Conservation (phyloP, 345 rosid species). For the Eucalyptus polyanthemos region DNA sequence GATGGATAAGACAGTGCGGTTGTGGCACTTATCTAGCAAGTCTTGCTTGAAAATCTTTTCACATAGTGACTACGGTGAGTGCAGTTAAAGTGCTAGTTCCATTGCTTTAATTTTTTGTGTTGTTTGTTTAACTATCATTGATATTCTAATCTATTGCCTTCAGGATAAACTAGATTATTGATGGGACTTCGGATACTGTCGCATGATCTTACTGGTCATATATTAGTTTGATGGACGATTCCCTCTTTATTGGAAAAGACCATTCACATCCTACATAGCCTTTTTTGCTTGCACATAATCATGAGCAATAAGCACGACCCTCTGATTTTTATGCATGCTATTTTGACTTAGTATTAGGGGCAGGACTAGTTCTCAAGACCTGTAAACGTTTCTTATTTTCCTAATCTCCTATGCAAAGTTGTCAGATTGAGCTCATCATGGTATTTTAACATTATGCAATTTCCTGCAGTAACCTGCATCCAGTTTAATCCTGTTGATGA, state of each 20-base stretch:
- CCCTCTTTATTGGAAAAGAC: background rate
- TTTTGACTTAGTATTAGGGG: background rate
- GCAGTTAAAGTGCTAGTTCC: background rate
- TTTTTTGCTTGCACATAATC: background rate
- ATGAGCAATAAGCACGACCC: background rate
- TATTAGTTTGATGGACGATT: background rate
- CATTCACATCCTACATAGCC: background rate
- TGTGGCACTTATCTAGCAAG: slow-evolving; percentile 81
- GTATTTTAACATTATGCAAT: background rate
- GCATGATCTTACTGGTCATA: background rate
- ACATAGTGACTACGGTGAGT: slow-evolving; percentile 92
- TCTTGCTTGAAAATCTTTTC: slow-evolving; percentile 85
- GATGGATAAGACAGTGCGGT: slow-evolving; percentile 97
- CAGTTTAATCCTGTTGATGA: slow-evolving; percentile 98
- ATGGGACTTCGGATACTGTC: background rate
- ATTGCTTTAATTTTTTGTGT: background rate
- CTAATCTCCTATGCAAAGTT: background rate
- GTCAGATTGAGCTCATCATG: background rate
- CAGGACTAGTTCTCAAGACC: background rate
- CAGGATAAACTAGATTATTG: background rate
- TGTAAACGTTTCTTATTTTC: background rate
- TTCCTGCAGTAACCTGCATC: slow-evolving; percentile 85
- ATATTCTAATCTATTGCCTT: background rate
- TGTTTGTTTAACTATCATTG: background rate
- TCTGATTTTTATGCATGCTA: background rate